phyloP scores from a whole-genome alignment of 495 filamentous ascomycete genomes.

The Lasiosphaeria hispida region DNA sequence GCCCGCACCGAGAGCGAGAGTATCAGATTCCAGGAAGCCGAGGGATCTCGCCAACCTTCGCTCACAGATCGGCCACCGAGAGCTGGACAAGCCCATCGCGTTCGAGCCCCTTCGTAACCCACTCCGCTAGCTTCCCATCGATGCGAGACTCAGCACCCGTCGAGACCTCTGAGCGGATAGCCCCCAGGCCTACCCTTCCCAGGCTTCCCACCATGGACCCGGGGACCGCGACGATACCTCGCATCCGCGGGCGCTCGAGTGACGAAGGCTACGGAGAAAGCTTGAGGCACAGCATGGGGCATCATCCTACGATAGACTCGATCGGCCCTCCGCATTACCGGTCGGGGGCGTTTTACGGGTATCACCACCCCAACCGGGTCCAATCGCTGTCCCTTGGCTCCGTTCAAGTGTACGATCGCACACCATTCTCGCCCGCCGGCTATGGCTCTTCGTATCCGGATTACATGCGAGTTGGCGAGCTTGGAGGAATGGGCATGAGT shows the following conservation, averaged over 20 bases:
- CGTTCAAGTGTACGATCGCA: constrained; percentile 29
- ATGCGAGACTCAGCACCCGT: constrained; percentile 24
- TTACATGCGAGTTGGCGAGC: constrained; percentile 28
- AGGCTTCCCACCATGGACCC: constrained; percentile 29
- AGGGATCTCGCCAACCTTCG: constrained; percentile 22
- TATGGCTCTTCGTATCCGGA: constrained; percentile 31
- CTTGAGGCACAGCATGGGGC: constrained; percentile 26
- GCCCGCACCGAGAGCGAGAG: constrained; percentile 21
- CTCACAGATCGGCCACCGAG: constrained; percentile 22
- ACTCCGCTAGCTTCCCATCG: constrained; percentile 18
- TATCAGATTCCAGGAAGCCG: constrained; percentile 21
- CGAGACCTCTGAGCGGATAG: constrained; percentile 23
- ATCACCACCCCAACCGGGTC: constrained; percentile 35
- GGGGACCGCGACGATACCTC: constrained; percentile 13
- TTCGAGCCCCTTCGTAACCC: constrained; percentile 28
- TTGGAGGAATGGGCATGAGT: constrained; percentile 26
- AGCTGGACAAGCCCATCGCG: constrained; percentile 30
- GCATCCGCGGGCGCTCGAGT: constrained; percentile 17
- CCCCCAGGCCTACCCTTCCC: constrained; percentile 31
- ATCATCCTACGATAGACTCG: constrained; percentile 15
- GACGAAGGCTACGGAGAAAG: constrained; percentile 25
- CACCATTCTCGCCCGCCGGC: constrained; percentile 32
- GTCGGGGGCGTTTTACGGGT: constrained; percentile 20
- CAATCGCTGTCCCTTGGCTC: constrained; percentile 40
- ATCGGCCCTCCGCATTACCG: constrained; percentile 18